Percentiles rank a stretch among this genome's conserved stretches.
Evolutionary conservation across 2,329 filamentous ascomycete genomes (phyloP).

Genomic region (Beauveria scarabaeidicola): DNA sequence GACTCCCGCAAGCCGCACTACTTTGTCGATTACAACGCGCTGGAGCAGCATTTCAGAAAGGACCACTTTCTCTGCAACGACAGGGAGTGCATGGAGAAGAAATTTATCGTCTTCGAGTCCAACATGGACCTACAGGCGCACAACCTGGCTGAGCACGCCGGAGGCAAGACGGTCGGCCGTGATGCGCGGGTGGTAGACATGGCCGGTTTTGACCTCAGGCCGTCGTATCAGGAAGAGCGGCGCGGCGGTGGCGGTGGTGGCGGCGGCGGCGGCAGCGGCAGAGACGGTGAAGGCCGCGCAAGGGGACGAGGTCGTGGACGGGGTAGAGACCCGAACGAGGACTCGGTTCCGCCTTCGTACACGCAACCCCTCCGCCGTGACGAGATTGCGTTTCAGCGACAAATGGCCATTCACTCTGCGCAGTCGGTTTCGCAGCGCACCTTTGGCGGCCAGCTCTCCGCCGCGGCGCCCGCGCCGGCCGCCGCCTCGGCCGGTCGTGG

Average conservation of each 20-base stretch:
- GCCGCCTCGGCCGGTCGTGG: constrained; percentile 13
- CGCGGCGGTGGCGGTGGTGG: constrained; percentile 38
- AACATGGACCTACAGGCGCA: constrained; percentile 94
- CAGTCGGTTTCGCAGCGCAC: constrained; percentile 71
- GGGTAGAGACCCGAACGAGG: constrained; percentile 80
- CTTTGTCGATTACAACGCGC: constrained; percentile 76
- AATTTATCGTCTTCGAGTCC: constrained; percentile 92
- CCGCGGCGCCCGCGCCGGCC: constrained; percentile 20
- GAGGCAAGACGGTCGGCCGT: constrained; percentile 75
- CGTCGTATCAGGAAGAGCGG: constrained; percentile 58
- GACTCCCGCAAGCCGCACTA: constrained; percentile 73
- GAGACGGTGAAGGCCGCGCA: constrained; percentile 30
- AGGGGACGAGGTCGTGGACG: constrained; percentile 37
- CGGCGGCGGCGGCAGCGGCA: constrained; percentile 29
- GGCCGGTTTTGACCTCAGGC: constrained; percentile 71
- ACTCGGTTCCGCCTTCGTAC: constrained; percentile 66
- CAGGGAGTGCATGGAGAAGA: constrained; percentile 86
- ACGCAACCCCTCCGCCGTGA: constrained; percentile 76
- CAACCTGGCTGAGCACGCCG: constrained; percentile 72
- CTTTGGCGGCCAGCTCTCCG: constrained; percentile 76
- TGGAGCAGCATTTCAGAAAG: constrained; percentile 79
- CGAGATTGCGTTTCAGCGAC: constrained; percentile 83
- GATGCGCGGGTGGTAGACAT: constrained; percentile 84
- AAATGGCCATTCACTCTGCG: constrained; percentile 82
- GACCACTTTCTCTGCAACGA: constrained; percentile 84